Percentiles rank a stretch among this genome's conserved stretches.
Evolutionary conservation across 169 alveolate species (phyloP).

Genomic region (Babesia ovis): DNA sequence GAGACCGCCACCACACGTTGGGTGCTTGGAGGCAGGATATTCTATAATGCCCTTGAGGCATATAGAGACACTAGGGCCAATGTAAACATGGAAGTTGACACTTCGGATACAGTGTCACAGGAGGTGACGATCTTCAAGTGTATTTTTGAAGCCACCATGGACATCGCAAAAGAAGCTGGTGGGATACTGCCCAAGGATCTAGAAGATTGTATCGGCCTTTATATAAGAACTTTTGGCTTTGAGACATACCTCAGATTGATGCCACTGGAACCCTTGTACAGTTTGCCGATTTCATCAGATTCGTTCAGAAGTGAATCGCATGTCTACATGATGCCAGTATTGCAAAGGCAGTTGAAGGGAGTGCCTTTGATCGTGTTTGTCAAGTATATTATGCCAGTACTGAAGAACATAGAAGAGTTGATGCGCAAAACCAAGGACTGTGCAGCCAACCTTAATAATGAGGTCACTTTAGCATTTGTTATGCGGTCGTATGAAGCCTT

Average conservation of each 20-base stretch:
- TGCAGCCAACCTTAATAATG: conserved; percentile 3
- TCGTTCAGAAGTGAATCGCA: conserved; percentile 25
- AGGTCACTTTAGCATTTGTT: not conserved
- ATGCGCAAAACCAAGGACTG: conserved; percentile 8
- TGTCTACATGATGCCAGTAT: conserved; percentile 56
- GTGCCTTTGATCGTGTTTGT: conserved; percentile 13
- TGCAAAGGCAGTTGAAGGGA: conserved; percentile 59
- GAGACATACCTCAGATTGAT: conserved; percentile 47
- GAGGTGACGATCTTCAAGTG: conserved; percentile 22
- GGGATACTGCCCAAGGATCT: conserved; percentile 57
- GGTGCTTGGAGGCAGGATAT: conserved; percentile 51
- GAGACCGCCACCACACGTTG: conserved; percentile 40
- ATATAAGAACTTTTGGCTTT: conserved; percentile 45
- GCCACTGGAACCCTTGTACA: conserved; percentile 43
- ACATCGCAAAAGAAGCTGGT: conserved; percentile 46
- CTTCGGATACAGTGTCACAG: not conserved
- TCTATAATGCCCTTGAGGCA: conserved; percentile 31
- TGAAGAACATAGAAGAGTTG: conserved; percentile 21
- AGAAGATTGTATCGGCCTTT: conserved; percentile 61
- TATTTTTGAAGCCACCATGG: conserved; percentile 28
- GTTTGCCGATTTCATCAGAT: conserved; percentile 57
- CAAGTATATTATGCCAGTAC: conserved; percentile 48
- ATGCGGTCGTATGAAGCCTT: conserved; percentile 38
- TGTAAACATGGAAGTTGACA: conserved; percentile 6
- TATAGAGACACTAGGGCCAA: not conserved